These are phyloP conservation scores for Sporothrix euskadiensis DNA, from an alignment of 2,329 filamentous ascomycete genomes.

Conservation along the genomic window DNA sequence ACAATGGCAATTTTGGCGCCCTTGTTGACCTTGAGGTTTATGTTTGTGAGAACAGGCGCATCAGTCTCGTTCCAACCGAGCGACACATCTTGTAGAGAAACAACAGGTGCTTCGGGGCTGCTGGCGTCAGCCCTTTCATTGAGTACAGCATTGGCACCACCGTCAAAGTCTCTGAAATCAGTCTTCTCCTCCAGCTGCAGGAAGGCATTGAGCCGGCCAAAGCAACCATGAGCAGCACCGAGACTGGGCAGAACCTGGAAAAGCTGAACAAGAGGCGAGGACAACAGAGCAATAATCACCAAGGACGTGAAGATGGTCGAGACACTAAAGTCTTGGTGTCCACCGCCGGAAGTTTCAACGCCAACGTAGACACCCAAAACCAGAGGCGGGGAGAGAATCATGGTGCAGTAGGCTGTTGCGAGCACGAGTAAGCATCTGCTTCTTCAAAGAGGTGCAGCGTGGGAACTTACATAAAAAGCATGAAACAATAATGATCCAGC, in stretches of 20 bases:
- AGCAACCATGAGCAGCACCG: conserved; percentile 5
- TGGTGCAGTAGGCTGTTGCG: conserved; percentile 11
- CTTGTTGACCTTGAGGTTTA: background rate
- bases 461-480: conserved; percentile 1
- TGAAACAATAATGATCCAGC: conserved; percentile 1
- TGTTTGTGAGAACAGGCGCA: background rate
- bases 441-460: too few relatives aligned
- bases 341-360: background rate
- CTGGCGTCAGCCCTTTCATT: background rate
- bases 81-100: background rate
- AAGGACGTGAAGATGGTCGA: conserved; percentile 40
- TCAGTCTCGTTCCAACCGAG: background rate
- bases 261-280: conserved; percentile 37
- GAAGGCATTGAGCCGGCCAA: background rate
- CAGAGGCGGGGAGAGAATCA: background rate
- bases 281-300: conserved; percentile 43
- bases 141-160: background rate
- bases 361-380: conserved; percentile 4
- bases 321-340: background rate
- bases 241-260: conserved; percentile 23
- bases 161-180: conserved; percentile 1
- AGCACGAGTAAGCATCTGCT: too few relatives aligned
- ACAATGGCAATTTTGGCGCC: conserved; percentile 4
- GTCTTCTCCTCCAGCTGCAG: conserved; percentile 2
- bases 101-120: background rate